These are phyloP conservation scores for Phoma sp. DNA, from an alignment of 2,329 filamentous ascomycete species.

Conservation along the genomic window DNA sequence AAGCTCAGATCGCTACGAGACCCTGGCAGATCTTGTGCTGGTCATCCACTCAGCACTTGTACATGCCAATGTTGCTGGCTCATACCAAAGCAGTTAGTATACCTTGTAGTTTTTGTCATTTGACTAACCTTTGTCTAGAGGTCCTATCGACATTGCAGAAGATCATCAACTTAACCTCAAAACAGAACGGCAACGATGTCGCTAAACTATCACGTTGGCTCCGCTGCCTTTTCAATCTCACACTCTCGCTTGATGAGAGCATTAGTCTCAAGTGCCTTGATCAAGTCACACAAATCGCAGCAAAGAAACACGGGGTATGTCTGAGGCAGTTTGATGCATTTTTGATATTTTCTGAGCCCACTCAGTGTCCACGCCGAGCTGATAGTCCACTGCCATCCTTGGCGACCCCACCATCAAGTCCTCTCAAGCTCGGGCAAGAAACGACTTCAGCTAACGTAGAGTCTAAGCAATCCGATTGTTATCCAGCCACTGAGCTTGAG, in stretches of 20 bases:
- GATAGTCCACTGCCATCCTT: neutral
- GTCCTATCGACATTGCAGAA: slow-evolving; percentile 59
- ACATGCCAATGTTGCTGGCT: slow-evolving; percentile 31
- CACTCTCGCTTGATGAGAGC: slow-evolving; percentile 63
- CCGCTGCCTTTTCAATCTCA: slow-evolving; percentile 74
- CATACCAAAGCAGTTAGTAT: slow-evolving; percentile 43
- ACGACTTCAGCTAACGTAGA: slow-evolving; percentile 28
- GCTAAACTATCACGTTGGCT: slow-evolving; percentile 75
- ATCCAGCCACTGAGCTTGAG: slow-evolving; percentile 72
- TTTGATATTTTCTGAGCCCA: slow-evolving; percentile 9
- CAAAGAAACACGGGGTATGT: slow-evolving; percentile 37
- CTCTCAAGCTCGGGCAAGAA: slow-evolving; percentile 9
- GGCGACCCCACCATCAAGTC: slow-evolving; percentile 23
- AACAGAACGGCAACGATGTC: slow-evolving; percentile 61
- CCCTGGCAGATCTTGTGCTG: slow-evolving; percentile 55
- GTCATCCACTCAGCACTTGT: slow-evolving; percentile 50
- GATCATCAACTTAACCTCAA: slow-evolving; percentile 73
- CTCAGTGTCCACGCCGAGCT: slow-evolving; percentile 2
- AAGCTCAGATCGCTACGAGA: slow-evolving; percentile 50
- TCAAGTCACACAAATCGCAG: slow-evolving; percentile 59
- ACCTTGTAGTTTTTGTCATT: neutral
- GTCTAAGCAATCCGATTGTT: slow-evolving; percentile 52
- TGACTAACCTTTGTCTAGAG: slow-evolving; percentile 20
- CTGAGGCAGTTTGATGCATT: neutral
- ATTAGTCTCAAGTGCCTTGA: slow-evolving; percentile 67